Evolutionary conservation across 371 early-diverging fungal species (phyloP).

Genomic region (Mucor velutinosus): DNA sequence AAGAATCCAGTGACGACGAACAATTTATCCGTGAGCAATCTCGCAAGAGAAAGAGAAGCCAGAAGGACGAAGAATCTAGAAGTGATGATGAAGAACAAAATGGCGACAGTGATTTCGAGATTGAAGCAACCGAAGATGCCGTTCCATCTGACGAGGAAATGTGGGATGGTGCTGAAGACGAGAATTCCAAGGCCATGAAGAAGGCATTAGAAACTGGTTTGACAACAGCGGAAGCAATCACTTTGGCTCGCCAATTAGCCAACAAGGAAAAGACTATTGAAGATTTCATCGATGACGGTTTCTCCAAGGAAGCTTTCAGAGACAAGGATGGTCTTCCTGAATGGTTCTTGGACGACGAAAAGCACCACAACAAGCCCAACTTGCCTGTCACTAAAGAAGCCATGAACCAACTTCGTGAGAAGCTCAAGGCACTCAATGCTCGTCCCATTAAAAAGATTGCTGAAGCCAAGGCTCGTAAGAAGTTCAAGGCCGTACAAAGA

Average conservation of each 20-base stretch:
- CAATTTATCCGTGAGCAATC: slow-evolving; percentile 17
- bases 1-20: slow-evolving; percentile 44
- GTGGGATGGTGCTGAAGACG: slow-evolving; percentile 72
- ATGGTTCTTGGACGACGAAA: slow-evolving; percentile 96
- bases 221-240: slow-evolving; percentile 87
- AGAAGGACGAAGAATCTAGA: slow-evolving; percentile 21
- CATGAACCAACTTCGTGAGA: slow-evolving; percentile 77
- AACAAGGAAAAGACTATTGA: slow-evolving; percentile 74
- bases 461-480: slow-evolving; percentile 98
- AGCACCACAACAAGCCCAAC: slow-evolving; percentile 82
- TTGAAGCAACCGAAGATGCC: slow-evolving; percentile 57
- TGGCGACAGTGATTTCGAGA: slow-evolving; percentile 63
- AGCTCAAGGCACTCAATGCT: slow-evolving; percentile 86
- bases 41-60: slow-evolving; percentile 49
- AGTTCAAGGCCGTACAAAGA: slow-evolving; percentile 74
- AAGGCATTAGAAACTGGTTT: slow-evolving; percentile 55
- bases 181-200: slow-evolving; percentile 70
- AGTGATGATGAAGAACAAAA: slow-evolving; percentile 37
- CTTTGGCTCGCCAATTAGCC: slow-evolving; percentile 83
- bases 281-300: slow-evolving; percentile 87
- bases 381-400: slow-evolving; percentile 96
- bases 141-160: slow-evolving; percentile 59
- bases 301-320: slow-evolving; percentile 87
- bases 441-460: slow-evolving; percentile 98
- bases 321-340: slow-evolving; percentile 84